phyloP scores from a whole-genome alignment of 140 eudicot genomes.

The Ambrosia hybrid region DNA sequence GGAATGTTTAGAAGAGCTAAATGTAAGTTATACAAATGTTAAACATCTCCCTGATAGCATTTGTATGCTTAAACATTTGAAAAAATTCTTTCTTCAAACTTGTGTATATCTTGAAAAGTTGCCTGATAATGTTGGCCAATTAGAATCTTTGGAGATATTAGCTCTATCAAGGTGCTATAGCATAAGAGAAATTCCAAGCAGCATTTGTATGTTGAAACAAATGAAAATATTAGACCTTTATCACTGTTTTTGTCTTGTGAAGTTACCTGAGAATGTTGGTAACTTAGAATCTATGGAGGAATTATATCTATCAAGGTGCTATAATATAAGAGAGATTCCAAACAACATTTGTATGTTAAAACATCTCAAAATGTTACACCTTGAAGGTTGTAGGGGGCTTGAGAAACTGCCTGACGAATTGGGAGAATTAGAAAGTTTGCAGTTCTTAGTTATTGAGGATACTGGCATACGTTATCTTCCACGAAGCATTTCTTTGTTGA shows the following conservation, averaged over 20 bases:
- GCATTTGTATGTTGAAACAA: too few species aligned
- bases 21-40: too few species aligned
- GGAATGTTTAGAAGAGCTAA: not conserved
- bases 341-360: not conserved
- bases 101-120: constrained; percentile 6
- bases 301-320: not conserved
- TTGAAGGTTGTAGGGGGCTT: not conserved
- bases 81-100: too few species aligned
- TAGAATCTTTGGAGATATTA: constrained; percentile 11
- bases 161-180: not conserved
- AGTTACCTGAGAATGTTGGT: constrained; percentile 5
- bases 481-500: not conserved
- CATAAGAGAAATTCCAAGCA: constrained; percentile 14
- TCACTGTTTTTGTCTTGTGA: not conserved
- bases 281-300: constrained; percentile 10
- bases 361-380: not conserved
- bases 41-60: too few species aligned
- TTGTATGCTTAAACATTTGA: too few species aligned
- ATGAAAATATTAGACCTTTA: too few species aligned
- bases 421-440: not conserved
- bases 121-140: not conserved
- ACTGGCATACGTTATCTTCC: too few species aligned
- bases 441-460: too few species aligned
- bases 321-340: constrained; percentile 10
- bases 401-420: not conserved